Percentiles rank a stretch among this genome's conserved stretches.
phyloP scores from a whole-genome alignment of 768 basidiomycete species.

The Rhizopogon rudus region DNA sequence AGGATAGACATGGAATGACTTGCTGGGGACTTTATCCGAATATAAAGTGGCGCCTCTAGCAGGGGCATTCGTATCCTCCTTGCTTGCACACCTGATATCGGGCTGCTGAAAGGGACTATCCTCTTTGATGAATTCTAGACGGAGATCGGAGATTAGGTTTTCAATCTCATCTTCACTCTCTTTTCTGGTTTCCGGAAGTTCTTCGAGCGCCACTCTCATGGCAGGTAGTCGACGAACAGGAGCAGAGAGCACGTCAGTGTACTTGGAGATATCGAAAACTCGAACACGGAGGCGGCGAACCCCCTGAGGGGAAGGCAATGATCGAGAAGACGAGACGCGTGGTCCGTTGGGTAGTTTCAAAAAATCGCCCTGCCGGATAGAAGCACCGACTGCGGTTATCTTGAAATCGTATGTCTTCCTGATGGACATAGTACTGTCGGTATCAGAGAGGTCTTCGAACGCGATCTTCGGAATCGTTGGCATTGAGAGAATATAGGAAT shows the following conservation, averaged over 20 bases:
- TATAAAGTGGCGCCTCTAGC: neutral
- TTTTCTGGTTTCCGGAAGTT: neutral
- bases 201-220: neutral
- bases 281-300: neutral
- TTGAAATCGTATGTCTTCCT: conserved; percentile 6
- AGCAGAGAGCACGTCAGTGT: neutral
- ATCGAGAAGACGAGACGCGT: neutral
- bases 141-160: neutral
- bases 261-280: neutral
- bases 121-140: neutral
- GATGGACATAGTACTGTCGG: neutral
- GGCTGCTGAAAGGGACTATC: neutral
- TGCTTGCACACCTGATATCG: neutral
- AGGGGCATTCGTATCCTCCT: neutral
- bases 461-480: conserved; percentile 23
- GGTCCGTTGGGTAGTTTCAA: neutral
- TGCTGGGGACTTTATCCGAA: neutral
- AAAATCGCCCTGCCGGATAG: conserved; percentile 3
- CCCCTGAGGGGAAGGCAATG: neutral
- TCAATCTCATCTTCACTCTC: neutral
- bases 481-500: conserved; percentile 20
- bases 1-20: neutral
- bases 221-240: neutral
- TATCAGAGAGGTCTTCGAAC: conserved; percentile 8
- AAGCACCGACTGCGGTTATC: conserved; percentile 2